Conservation (phyloP, 2,329 filamentous ascomycete species). For the Clarireedia sp. region DNA sequence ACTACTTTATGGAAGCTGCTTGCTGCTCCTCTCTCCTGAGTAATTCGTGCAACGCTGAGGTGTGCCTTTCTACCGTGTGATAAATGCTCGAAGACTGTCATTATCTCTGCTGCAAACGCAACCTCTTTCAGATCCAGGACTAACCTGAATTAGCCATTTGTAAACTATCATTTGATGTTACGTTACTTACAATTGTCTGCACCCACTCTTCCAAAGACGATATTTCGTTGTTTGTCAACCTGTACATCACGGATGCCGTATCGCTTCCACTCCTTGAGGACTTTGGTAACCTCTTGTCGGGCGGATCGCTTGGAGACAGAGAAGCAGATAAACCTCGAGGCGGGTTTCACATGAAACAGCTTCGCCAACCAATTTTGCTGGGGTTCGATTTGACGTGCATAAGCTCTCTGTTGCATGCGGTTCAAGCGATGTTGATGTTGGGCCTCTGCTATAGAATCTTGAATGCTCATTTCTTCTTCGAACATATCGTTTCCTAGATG, state of each 20-base stretch:
- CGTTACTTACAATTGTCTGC: slow-evolving; percentile 68
- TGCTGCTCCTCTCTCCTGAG: slow-evolving; percentile 84
- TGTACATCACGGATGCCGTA: slow-evolving; percentile 72
- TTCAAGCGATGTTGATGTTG: slow-evolving; percentile 15
- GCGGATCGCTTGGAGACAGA: slow-evolving; percentile 62
- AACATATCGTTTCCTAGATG: slow-evolving; percentile 20
- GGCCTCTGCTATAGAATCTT: slow-evolving; percentile 20
- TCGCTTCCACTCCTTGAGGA: slow-evolving; percentile 53
- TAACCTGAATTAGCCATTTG: slow-evolving; percentile 31
- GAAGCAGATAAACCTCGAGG: slow-evolving; percentile 67
- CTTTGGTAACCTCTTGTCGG: slow-evolving; percentile 65
- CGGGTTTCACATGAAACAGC: slow-evolving; percentile 83
- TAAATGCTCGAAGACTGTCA: slow-evolving; percentile 49
- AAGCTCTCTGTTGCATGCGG: neutral
- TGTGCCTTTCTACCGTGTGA: slow-evolving; percentile 72
- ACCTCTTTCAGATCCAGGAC: slow-evolving; percentile 79
- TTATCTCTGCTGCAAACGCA: slow-evolving; percentile 79
- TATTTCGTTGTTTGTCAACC: slow-evolving; percentile 69
- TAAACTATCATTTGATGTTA: slow-evolving; percentile 9
- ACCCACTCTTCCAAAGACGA: slow-evolving; percentile 71
- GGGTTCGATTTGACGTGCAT: slow-evolving; percentile 46
- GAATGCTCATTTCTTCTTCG: slow-evolving; percentile 22
- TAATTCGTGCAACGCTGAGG: slow-evolving; percentile 76
- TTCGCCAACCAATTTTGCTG: slow-evolving; percentile 84
- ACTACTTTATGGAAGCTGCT: slow-evolving; percentile 82